These are phyloP conservation scores for Boletus sensibilis DNA, from an alignment of 768 basidiomycete genomes.

Conservation along the genomic window DNA sequence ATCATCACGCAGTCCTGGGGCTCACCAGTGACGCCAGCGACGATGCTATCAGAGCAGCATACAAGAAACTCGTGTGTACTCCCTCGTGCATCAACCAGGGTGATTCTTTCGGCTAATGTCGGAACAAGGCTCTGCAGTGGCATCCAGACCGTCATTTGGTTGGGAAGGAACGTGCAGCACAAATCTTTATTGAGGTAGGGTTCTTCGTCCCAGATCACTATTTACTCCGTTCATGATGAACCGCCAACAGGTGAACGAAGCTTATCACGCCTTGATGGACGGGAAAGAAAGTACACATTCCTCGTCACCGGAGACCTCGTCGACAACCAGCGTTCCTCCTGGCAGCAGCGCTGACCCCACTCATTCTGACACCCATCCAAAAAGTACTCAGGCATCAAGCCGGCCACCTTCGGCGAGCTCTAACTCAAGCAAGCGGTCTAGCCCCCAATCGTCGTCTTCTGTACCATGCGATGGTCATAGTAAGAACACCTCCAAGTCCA, in stretches of 20 bases:
- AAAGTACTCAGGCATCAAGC: conserved; percentile 28
- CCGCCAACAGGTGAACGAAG: conserved; percentile 46
- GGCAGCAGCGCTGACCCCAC: conserved; percentile 20
- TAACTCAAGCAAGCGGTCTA: conserved; percentile 25
- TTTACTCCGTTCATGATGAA: neutral
- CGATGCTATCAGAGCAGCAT: conserved; percentile 57
- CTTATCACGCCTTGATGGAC: conserved; percentile 54
- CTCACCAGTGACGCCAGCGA: conserved; percentile 44
- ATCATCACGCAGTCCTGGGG: conserved; percentile 45
- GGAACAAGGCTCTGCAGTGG: conserved; percentile 56
- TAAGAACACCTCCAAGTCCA: conserved; percentile 9
- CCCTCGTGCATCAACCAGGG: conserved; percentile 19
- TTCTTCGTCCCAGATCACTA: neutral
- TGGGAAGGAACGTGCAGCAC: conserved; percentile 51
- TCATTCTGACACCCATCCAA: conserved; percentile 21
- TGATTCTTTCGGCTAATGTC: conserved; percentile 20
- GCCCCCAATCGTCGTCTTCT: conserved; percentile 7
- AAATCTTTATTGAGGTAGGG: conserved; percentile 58
- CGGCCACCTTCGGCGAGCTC: conserved; percentile 34
- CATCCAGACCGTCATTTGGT: conserved; percentile 62
- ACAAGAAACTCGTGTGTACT: conserved; percentile 55
- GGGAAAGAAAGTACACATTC: conserved; percentile 36
- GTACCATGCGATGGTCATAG: conserved; percentile 12
- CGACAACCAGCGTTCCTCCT: conserved; percentile 22
- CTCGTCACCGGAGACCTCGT: conserved; percentile 27